Evolutionary conservation across 1,284 basidiomycete genomes (phyloP), one percentile per base, ranked within the genome.

Genomic region (Cryptococcus sp.): DNA sequence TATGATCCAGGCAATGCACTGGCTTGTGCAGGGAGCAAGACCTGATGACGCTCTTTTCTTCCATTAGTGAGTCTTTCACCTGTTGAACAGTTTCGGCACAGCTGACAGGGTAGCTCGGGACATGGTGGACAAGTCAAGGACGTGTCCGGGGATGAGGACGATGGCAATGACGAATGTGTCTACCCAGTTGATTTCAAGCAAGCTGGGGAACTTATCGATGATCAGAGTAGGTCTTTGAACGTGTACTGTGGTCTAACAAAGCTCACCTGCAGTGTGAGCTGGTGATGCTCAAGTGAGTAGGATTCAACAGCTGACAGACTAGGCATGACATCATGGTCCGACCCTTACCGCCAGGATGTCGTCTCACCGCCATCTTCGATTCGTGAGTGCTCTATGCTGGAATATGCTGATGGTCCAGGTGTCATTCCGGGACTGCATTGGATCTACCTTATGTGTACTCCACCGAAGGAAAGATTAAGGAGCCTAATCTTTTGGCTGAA

Each of bases 391-490:
- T 32, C 2, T 9, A 24, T 19, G 21, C 32, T 16, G 5, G 11
- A 28, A 28, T 5, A 7, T 23, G 9, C 13, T 19, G 48, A 32
- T 37, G 28, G 39, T 21, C 23, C 32, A 57, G 56, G 11, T 60
- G 66, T 58, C 73, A 75, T 57, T 70, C 67, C 16, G 74, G 71
- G 7, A 66, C 69, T 9, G 76, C 73, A 2, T 64, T 78, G 45
- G 78, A 79, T 57, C 60, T 79, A 14, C 78, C 78, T 4, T 80
- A 78, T 66, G 64, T 74, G 65, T 96, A 96, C 77, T 88, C 90
- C 22, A 94, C 91, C 7, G 88, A 93, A 75, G 92, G 92, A 46
- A 92, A 88, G 67, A 79, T 96, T 72, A 96, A 96, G 74, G 91
- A 93, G 69, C 89, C 91, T 34, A 92, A 93, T 70, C 76, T 90